Evolutionary conservation across 352 stramenopile genomes (phyloP).

Genomic region (Phytopythium montanum): DNA sequence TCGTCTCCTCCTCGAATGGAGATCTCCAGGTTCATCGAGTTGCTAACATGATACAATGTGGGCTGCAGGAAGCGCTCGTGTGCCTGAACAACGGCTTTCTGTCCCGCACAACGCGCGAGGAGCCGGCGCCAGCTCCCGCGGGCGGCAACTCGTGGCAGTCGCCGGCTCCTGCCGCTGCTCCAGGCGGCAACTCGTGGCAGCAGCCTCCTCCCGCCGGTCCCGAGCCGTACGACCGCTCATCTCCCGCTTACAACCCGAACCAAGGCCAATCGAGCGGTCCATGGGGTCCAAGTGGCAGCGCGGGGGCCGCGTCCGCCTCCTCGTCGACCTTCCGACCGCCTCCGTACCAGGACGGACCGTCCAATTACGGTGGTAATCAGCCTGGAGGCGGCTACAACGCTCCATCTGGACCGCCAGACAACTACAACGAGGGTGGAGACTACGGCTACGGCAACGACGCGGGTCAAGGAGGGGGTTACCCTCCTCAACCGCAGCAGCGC

Average conservation of each 20-base stretch:
- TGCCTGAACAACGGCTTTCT: slow-evolving; percentile 72
- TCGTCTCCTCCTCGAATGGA: not conserved
- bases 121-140: slow-evolving; percentile 15
- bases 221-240: slow-evolving; percentile 12
- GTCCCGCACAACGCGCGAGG: slow-evolving; percentile 40
- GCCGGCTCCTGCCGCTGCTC: no score
- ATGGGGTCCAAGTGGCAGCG: slow-evolving; percentile 28
- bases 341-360: slow-evolving; percentile 57
- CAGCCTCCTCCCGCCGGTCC: slow-evolving; percentile 1
- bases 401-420: slow-evolving; percentile 10
- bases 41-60: not conserved
- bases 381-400: slow-evolving; percentile 15
- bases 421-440: slow-evolving; percentile 10
- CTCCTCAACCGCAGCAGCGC: slow-evolving; percentile 18
- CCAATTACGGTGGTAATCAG: slow-evolving; percentile 7
- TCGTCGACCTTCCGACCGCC: slow-evolving; percentile 30
- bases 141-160: not conserved
- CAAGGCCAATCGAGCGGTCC: slow-evolving; percentile 25
- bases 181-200: slow-evolving; percentile 1
- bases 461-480: slow-evolving; percentile 22
- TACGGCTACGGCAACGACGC: slow-evolving; percentile 21
- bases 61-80: slow-evolving; percentile 58
- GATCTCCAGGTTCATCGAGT: not conserved
- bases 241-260: slow-evolving; percentile 15
- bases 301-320: not conserved